Evolutionary conservation across 2,329 filamentous ascomycete genomes (phyloP).

Genomic region (Microthyrium microscopicum): DNA sequence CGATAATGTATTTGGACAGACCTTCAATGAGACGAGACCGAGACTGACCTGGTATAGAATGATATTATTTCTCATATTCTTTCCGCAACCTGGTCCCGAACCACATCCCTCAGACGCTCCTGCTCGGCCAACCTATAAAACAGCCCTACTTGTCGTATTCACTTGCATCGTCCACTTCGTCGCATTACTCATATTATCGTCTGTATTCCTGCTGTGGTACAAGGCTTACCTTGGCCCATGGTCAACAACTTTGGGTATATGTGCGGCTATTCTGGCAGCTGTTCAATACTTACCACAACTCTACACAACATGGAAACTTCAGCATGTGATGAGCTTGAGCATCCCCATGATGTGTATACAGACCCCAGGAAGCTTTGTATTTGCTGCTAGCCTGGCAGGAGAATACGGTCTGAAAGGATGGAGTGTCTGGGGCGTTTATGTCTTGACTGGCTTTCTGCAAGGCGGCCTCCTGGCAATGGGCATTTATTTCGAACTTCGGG

Average conservation of each 20-base stretch:
- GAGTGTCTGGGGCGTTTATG: constrained; percentile 89
- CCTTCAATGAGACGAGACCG: background rate
- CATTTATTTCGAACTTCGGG: constrained; percentile 53
- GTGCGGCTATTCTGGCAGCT: constrained; percentile 60
- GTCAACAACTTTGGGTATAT: constrained; percentile 73
- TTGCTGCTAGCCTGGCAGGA: constrained; percentile 66
- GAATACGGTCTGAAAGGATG: constrained; percentile 70
- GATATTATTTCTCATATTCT: constrained; percentile 87
- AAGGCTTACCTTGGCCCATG: constrained; percentile 53
- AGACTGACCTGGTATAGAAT: constrained; percentile 38
- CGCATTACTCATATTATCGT: constrained; percentile 45
- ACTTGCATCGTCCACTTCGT: constrained; percentile 62
- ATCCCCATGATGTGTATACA: constrained; percentile 98
- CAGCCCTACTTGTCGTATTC: constrained; percentile 58
- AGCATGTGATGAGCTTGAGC: constrained; percentile 77
- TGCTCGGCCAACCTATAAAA: constrained; percentile 47
- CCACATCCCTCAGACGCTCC: constrained; percentile 15
- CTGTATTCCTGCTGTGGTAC: constrained; percentile 47
- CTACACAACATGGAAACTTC: constrained; percentile 70
- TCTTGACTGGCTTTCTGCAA: constrained; percentile 74
- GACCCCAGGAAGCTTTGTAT: constrained; percentile 81
- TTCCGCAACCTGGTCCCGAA: constrained; percentile 33
- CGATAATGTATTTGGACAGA: constrained; percentile 54
- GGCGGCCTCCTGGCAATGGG: constrained; percentile 66
- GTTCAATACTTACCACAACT: constrained; percentile 95